phyloP scores from a whole-genome alignment of 176 grass and related monocot genomes.

The Bolboschoenus planiculmis region DNA sequence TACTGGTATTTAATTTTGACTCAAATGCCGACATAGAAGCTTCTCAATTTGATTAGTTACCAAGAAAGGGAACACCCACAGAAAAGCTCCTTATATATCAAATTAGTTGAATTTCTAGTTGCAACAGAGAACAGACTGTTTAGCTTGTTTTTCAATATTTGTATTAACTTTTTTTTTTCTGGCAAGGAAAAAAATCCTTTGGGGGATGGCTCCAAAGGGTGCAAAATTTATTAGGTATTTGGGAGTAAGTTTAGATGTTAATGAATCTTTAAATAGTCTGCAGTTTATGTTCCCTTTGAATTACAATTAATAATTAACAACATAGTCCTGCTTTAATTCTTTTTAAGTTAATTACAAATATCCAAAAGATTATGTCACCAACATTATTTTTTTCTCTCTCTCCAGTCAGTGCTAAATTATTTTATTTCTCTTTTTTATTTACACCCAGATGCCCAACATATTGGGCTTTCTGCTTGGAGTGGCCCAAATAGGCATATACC shows the following conservation, averaged over 20 bases:
- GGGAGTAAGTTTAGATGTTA: neutral
- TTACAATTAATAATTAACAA: neutral
- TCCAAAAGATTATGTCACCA: neutral
- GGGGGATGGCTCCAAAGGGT: neutral
- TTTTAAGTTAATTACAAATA: neutral
- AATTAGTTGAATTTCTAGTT: neutral
- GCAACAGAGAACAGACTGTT: neutral
- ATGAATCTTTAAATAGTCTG: neutral
- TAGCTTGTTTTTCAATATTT: neutral
- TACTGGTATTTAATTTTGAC: neutral
- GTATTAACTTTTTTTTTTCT: neutral
- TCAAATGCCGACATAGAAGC: neutral
- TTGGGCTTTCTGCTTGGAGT: constrained; percentile 73
- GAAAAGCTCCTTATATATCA: neutral
- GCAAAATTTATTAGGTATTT: constrained; percentile 3
- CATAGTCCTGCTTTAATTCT: neutral
- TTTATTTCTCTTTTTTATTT: neutral
- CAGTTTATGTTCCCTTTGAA: neutral
- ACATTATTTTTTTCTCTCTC: neutral
- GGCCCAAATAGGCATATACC: constrained; percentile 67
- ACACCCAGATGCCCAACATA: constrained; percentile 60
- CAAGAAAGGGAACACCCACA: neutral
- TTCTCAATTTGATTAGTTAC: neutral
- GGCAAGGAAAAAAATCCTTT: neutral
- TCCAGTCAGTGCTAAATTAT: neutral